phyloP scores from a whole-genome alignment of 805 yeast species.

The Millerozyma acaciae region DNA sequence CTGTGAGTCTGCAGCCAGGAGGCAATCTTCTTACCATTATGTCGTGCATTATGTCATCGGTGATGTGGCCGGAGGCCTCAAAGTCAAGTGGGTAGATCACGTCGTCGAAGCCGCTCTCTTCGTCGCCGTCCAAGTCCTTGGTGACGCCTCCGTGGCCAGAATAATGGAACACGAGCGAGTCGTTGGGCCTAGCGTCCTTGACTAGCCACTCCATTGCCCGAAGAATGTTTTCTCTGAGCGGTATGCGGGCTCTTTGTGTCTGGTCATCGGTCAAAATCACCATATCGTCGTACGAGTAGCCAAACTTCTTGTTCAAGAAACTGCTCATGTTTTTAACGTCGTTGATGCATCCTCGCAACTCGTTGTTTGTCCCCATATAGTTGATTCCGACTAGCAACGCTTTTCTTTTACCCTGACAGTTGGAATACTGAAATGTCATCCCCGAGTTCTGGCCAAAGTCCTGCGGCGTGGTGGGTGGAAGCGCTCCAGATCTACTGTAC shows the following conservation, averaged over 20 bases:
- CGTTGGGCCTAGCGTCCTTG: constrained; percentile 34
- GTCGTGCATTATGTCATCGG: constrained; percentile 38
- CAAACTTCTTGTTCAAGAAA: constrained; percentile 26
- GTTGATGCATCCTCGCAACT: constrained; percentile 35
- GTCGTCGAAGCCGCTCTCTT: constrained; percentile 34
- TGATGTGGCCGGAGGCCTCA: constrained; percentile 27
- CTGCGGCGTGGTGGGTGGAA: constrained; percentile 33
- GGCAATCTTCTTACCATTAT: constrained; percentile 36
- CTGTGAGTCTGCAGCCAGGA: constrained; percentile 35
- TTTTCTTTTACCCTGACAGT: constrained; percentile 34
- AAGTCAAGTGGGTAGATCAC: constrained; percentile 37
- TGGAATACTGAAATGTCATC: constrained; percentile 37
- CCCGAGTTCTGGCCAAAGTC: constrained; percentile 31
- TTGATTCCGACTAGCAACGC: constrained; percentile 36
- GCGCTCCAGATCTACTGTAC: constrained; percentile 1
- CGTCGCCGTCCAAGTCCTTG: constrained; percentile 34
- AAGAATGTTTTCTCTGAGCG: constrained; percentile 29
- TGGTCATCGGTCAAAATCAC: constrained; percentile 39
- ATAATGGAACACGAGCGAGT: constrained; percentile 37
- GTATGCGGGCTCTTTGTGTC: constrained; percentile 25
- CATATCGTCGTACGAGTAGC: constrained; percentile 34
- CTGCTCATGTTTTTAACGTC: constrained; percentile 36
- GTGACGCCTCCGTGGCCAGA: constrained; percentile 40
- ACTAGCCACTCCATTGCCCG: constrained; percentile 41
- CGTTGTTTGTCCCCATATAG: constrained; percentile 28